Evolutionary conservation across 1,284 basidiomycete species (phyloP).

Genomic region (Trametes sp.): DNA sequence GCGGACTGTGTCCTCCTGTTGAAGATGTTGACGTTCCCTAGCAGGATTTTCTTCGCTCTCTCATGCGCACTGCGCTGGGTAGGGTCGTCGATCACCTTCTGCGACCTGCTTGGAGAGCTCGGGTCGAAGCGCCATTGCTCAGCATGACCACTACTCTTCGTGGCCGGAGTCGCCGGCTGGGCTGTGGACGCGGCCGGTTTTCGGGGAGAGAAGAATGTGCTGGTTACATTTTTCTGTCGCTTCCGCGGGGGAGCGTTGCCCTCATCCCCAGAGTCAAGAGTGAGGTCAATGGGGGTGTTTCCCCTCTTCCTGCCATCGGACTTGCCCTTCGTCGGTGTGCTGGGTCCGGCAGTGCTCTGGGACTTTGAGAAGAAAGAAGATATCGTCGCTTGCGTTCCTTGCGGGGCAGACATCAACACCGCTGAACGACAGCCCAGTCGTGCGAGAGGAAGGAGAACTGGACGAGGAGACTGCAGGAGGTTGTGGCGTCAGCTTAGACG

Average conservation of each 20-base stretch:
- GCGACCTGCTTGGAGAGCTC: conserved; percentile 25
- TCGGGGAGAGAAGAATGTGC: conserved; percentile 23
- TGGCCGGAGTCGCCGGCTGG: conserved; percentile 5
- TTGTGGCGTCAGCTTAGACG: conserved; percentile 7
- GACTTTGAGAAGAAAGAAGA: conserved; percentile 62
- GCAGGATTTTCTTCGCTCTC: conserved; percentile 62
- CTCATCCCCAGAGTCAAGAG: conserved; percentile 50
- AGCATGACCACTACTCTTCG: conserved; percentile 27
- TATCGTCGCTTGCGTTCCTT: conserved; percentile 48
- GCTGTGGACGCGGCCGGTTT: not conserved
- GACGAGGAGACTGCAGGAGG: too few relatives aligned
- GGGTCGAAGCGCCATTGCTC: conserved; percentile 49
- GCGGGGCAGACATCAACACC: not conserved
- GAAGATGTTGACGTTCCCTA: conserved; percentile 53
- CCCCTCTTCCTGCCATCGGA: conserved; percentile 30
- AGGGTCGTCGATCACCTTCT: conserved; percentile 33
- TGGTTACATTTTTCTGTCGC: conserved; percentile 43
- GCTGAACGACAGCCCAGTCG: not conserved
- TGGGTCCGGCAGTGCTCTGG: conserved; percentile 34
- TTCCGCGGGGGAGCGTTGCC: conserved; percentile 41
- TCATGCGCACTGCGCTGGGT: conserved; percentile 49
- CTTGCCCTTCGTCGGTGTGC: conserved; percentile 33
- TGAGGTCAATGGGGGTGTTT: conserved; percentile 61
- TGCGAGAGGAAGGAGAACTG: too few relatives aligned
- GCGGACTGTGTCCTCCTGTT: conserved; percentile 5